phyloP scores from a whole-genome alignment of 108 stramenopile genomes.

The Nannochloropsis granulata region DNA sequence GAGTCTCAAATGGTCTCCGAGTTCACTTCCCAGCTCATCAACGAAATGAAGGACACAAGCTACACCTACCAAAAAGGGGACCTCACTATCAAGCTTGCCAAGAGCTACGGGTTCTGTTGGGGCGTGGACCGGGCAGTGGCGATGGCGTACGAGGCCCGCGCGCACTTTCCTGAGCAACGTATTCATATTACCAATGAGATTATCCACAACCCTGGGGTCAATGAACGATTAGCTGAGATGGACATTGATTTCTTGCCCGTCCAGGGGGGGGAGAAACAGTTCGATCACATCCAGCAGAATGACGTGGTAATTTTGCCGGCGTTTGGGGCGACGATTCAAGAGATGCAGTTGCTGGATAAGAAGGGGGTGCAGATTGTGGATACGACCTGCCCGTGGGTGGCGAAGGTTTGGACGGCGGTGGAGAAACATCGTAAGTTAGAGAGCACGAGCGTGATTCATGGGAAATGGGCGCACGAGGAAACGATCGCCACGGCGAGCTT shows the following conservation, averaged over 20 bases:
- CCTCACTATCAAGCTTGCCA: conserved; percentile 24
- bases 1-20: background rate
- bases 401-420: conserved; percentile 92
- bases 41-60: conserved; percentile 14
- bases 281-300: conserved; percentile 53
- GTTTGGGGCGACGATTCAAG: conserved; percentile 83
- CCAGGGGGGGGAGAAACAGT: conserved; percentile 54
- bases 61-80: conserved; percentile 7
- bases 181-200: conserved; percentile 90
- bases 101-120: conserved; percentile 39
- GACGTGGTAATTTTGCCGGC: conserved; percentile 92
- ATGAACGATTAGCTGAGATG: conserved; percentile 70
- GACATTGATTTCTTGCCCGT: conserved; percentile 66
- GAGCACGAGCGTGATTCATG: conserved; percentile 76
- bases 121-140: conserved; percentile 61
- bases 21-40: conserved; percentile 25
- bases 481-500: conserved; percentile 79
- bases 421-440: conserved; percentile 69
- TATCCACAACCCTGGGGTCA: conserved; percentile 92
- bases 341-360: conserved; percentile 49
- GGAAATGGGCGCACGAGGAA: conserved; percentile 88
- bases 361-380: conserved; percentile 86
- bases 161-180: conserved; percentile 65
- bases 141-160: conserved; percentile 72
- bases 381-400: conserved; percentile 95